Conservation (phyloP, 305 asterid species). For the Plantago rigida region DNA sequence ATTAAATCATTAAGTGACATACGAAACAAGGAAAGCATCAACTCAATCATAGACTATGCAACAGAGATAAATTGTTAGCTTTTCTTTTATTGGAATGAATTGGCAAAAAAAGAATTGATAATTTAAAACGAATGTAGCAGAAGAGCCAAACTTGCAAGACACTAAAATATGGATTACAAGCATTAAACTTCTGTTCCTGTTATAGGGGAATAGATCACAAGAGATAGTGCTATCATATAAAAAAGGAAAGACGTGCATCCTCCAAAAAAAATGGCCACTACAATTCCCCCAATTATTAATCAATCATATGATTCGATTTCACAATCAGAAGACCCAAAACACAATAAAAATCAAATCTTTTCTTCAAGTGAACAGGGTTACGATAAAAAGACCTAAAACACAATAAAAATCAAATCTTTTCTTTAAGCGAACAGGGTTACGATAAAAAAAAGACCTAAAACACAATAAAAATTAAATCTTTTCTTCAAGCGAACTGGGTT, state of each 20-base stretch:
- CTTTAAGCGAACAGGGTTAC: neutral
- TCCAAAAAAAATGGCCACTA: neutral
- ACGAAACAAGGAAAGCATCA: neutral
- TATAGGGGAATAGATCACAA: neutral
- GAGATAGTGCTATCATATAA: neutral
- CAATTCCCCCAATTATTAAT: neutral
- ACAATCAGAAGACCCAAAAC: neutral
- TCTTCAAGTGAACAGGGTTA: neutral
- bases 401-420: neutral
- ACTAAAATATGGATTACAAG: constrained; percentile 26
- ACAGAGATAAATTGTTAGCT: neutral
- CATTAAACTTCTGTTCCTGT: constrained; percentile 38
- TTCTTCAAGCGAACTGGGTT: neutral
- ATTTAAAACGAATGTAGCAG: neutral
- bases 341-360: constrained; percentile 3
- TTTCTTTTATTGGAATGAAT: neutral
- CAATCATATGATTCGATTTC: neutral
- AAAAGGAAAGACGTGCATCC: neutral
- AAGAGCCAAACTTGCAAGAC: constrained; percentile 39
- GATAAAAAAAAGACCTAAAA: neutral
- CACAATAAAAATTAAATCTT: neutral
- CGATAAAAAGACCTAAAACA: neutral
- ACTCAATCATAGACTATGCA: neutral
- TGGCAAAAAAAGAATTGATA: neutral
- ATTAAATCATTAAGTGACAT: neutral